Evolutionary conservation across 257 asterid species (phyloP).

Genomic region (Solanum okadae): DNA sequence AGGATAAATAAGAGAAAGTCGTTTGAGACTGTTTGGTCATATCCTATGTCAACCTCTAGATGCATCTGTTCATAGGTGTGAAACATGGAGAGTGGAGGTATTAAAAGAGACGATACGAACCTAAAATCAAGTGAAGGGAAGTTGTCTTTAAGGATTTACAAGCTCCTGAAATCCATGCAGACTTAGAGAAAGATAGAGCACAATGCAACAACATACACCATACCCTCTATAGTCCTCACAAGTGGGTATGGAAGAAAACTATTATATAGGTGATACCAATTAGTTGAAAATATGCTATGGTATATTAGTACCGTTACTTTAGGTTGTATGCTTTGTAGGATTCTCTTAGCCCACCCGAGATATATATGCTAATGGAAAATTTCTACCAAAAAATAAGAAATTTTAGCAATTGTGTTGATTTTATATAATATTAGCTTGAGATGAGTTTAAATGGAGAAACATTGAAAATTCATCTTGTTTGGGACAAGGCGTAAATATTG

Average conservation of each 20-base stretch:
- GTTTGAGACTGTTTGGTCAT: background rate
- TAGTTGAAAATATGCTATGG: background rate
- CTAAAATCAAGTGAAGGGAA: background rate
- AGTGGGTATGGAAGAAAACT: background rate
- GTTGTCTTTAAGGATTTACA: background rate
- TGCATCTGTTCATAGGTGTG: background rate
- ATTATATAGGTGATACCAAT: background rate
- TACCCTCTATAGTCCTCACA: background rate
- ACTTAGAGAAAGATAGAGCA: background rate
- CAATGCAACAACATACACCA: background rate
- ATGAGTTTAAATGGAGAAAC: background rate
- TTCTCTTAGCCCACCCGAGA: background rate
- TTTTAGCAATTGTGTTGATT: background rate
- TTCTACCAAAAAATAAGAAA: background rate
- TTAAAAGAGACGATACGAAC: background rate
- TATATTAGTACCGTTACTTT: background rate
- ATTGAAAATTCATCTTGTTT: background rate
- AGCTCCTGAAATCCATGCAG: background rate
- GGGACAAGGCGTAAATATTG: background rate
- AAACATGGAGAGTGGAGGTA: background rate
- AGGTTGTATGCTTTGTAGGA: background rate
- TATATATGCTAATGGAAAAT: background rate
- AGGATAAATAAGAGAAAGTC: background rate
- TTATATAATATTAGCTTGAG: background rate
- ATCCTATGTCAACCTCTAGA: background rate